Percentiles rank a stretch among this genome's conserved stretches.
phyloP scores from a whole-genome alignment of 2,329 filamentous ascomycete genomes.

The Zymoseptoria crescenta region DNA sequence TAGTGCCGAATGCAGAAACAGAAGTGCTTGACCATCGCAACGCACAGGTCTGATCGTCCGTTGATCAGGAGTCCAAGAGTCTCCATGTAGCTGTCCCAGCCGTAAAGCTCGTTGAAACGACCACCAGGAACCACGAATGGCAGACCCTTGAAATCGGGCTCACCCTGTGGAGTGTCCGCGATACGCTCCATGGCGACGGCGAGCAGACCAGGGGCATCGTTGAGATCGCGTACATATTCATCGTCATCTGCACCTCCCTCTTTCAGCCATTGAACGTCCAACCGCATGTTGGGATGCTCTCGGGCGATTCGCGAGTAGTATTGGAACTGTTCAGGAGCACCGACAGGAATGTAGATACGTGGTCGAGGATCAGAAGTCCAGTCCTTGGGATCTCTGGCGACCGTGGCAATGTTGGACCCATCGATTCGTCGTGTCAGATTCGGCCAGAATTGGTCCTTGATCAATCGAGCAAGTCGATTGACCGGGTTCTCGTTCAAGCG shows the following conservation, averaged over 20 bases:
- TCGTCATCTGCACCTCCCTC: constrained; percentile 57
- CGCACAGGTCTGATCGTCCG: constrained; percentile 77
- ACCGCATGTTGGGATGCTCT: constrained; percentile 70
- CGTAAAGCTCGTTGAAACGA: constrained; percentile 95
- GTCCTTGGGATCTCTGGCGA: constrained; percentile 86
- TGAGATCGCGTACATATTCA: constrained; percentile 73
- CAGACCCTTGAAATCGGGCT: constrained; percentile 65
- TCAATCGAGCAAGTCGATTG: constrained; percentile 74
- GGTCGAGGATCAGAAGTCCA: constrained; percentile 86
- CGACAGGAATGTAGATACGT: constrained; percentile 80
- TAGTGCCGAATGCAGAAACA: constrained; percentile 98
- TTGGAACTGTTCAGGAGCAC: constrained; percentile 77
- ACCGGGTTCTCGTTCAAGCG: constrained; percentile 94
- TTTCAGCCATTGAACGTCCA: constrained; percentile 77
- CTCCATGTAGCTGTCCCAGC: constrained; percentile 99
- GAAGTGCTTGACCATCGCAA: constrained; percentile 92
- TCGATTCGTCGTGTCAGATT: constrained; percentile 85
- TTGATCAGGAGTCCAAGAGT: constrained; percentile 81
- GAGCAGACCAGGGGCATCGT: constrained; percentile 77
- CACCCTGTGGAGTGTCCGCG: constrained; percentile 57
- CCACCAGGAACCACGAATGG: constrained; percentile 97
- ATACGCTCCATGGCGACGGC: constrained; percentile 75
- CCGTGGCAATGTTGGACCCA: constrained; percentile 74
- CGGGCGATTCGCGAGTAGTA: constrained; percentile 79
- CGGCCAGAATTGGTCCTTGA: constrained; percentile 87